Conservation (phyloP, 352 stramenopile species). For the Aphanomyces invadans region DNA sequence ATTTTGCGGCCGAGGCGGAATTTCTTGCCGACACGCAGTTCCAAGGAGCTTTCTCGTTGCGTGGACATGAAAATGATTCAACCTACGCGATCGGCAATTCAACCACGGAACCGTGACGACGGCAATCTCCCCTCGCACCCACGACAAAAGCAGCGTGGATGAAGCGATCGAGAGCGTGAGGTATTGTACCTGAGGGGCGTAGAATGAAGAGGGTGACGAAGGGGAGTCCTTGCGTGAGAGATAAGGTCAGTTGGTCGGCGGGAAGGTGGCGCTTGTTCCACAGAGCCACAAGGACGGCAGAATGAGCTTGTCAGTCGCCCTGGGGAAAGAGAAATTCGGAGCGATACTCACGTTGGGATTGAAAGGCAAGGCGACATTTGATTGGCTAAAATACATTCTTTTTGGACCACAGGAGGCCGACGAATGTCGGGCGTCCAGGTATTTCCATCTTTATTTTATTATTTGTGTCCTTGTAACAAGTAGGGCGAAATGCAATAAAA, state of each 20-base stretch:
- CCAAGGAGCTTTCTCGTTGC: conserved; percentile 78
- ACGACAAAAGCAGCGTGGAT: no score
- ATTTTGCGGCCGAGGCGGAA: conserved; percentile 99
- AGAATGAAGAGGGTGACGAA: no score
- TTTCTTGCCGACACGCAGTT: conserved; percentile 99
- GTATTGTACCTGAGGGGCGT: no score
- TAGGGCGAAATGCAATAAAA: not conserved
- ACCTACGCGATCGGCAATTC: not conserved
- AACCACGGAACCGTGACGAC: no score
- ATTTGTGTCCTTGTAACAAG: not conserved
- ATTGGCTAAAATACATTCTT: conserved; percentile 7
- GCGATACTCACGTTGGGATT: conserved; percentile 19
- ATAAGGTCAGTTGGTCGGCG: no score
- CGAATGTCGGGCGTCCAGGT: not conserved
- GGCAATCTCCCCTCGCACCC: no score
- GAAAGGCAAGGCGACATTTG: not conserved
- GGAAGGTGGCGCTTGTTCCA: no score
- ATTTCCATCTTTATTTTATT: not conserved
- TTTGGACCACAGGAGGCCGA: not conserved
- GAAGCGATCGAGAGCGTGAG: no score
- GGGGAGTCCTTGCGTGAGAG: no score
- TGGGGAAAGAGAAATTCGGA: conserved; percentile 23
- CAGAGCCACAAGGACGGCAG: not conserved
- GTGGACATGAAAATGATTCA: conserved; percentile 48
- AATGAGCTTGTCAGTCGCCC: conserved; percentile 19